Evolutionary conservation across 1,139 yeast species (phyloP).

Genomic region (Saccharomyces hybrid): DNA sequence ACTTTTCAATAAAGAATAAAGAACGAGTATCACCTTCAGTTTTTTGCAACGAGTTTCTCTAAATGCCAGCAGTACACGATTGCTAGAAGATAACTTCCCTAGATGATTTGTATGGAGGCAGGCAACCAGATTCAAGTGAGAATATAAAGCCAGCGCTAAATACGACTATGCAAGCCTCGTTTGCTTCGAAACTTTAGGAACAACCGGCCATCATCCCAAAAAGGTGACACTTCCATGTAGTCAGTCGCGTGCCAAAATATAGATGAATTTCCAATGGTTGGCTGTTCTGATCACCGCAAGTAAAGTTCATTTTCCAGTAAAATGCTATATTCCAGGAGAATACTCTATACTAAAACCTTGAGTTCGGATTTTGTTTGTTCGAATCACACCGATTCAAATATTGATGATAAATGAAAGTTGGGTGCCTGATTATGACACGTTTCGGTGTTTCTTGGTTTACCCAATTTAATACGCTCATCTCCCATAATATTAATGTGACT

Average conservation of each 20-base stretch:
- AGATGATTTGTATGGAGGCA: background rate
- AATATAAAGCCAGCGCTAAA: background rate
- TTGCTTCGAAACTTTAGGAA: background rate
- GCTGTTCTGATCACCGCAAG: background rate
- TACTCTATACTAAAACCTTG: background rate
- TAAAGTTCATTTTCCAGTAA: background rate
- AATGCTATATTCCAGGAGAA: background rate
- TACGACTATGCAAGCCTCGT: background rate
- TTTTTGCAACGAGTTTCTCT: background rate
- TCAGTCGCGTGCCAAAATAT: background rate
- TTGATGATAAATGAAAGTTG: too few species aligned
- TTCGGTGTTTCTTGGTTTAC: background rate
- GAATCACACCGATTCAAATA: too few species aligned
- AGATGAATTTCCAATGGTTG: background rate
- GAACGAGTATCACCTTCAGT: background rate
- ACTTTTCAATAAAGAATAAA: background rate
- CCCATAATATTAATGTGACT: background rate
- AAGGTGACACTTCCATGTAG: background rate
- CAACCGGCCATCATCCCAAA: background rate
- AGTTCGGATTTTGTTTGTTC: too few species aligned
- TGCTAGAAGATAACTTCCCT: background rate
- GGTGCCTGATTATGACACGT: background rate
- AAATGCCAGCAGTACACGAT: background rate
- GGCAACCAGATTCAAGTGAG: background rate
- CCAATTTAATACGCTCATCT: background rate